Base-by-base conservation (phyloP, 805 yeast genomes). In the Debaryomyces hansenii region DNA sequence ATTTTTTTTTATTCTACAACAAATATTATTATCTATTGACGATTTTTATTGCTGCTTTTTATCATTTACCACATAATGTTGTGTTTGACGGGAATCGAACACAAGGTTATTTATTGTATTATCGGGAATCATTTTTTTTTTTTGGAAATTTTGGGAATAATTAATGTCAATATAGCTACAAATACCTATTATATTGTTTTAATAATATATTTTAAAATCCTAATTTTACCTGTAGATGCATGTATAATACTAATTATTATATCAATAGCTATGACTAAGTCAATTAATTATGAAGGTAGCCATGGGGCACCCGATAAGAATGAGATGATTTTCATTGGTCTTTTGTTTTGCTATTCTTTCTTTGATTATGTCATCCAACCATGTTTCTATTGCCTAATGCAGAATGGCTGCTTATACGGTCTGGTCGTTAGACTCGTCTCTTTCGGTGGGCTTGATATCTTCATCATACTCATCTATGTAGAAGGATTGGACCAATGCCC, bases 381-480 rank as follows among this genome's bases (percentile, higher is more conserved):
- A 24, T 24, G 24, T 21, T 5, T 24, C 3, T 24, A 24, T 24
- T 4, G 27, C 27, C 27, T 2, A 24, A 24, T 24, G 27, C 27
- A 24, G 27, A 24, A 9, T 24, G 27, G 27, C 27, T 9, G 27
- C 27, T 24, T 24, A 24, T 24, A 24, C 27, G 18, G 18, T 16
- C 27, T 24, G 10, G 7, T 24, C 27, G 27, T 24, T 24, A 24
- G 27, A 6, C 10, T 24, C 27, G 7, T 24, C 27, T 24, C 2
- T 2, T 4, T 24, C 27, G 7, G 29, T 5, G 16, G 8, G 38
- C 29, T 37, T 37, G 15, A 37, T 20, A 48, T 55, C 74, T 20
- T 58, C 63, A 11, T 64, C 62, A 20, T 59, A 55, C 14, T 65
- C 67, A 21, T 56, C 53, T 62, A 63, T 57, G 12, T 34, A 33